phyloP scores from a whole-genome alignment of 768 basidiomycete genomes.

The Tylopilus intermedius region DNA sequence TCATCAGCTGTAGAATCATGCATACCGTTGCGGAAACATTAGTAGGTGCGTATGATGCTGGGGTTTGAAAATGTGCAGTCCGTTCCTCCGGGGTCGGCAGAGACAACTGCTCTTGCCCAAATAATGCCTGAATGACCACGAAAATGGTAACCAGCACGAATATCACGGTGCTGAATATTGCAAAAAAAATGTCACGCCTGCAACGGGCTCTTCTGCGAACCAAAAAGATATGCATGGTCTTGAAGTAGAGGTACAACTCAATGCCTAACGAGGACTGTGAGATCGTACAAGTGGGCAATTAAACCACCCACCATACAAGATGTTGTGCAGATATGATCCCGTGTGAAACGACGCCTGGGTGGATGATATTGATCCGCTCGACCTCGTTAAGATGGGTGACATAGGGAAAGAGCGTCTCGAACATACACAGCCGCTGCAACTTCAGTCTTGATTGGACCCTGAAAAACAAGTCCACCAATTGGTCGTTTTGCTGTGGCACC shows the following conservation, averaged over 20 bases:
- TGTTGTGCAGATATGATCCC: not conserved
- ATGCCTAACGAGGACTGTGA: constrained; percentile 5
- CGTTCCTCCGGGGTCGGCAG: no score
- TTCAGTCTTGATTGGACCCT: no score
- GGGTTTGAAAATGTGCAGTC: no score
- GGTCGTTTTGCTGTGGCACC: no score
- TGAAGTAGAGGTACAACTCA: constrained; percentile 14
- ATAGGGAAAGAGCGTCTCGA: not conserved
- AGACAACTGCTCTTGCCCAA: no score
- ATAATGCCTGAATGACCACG: no score
- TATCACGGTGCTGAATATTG: constrained; percentile 10
- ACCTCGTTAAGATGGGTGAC: not conserved
- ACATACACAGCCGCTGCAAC: no score
- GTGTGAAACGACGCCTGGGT: not conserved
- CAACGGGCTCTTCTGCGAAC: not conserved
- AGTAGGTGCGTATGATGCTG: constrained; percentile 14
- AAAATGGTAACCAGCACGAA: no score
- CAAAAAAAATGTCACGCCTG: constrained; percentile 11
- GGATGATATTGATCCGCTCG: not conserved
- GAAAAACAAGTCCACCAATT: no score
- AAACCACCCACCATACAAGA: not conserved
- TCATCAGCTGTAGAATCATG: constrained; percentile 28
- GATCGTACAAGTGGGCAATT: not conserved
- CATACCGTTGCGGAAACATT: constrained; percentile 18
- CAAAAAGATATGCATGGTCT: constrained; percentile 9